Evolutionary conservation across 805 yeast genomes (phyloP).

Genomic region (Kurtzmaniella fragi): DNA sequence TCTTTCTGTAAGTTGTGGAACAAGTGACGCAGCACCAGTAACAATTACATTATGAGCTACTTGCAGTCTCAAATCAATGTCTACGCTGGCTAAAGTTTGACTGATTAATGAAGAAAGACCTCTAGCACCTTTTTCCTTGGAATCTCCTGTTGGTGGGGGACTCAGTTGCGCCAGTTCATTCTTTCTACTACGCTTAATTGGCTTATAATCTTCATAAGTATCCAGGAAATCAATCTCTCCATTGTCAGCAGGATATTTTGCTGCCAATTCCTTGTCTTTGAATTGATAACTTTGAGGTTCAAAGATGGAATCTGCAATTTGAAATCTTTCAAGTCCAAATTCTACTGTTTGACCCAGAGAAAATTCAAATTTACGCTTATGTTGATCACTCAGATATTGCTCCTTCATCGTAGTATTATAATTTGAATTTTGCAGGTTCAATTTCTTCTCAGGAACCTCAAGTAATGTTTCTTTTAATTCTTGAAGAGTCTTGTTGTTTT

Average conservation of each 20-base stretch:
- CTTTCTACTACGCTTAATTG: slow-evolving; percentile 57
- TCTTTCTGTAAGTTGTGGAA: slow-evolving; percentile 79
- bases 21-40: slow-evolving; percentile 77
- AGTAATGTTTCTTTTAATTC: slow-evolving; percentile 74
- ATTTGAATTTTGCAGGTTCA: slow-evolving; percentile 15
- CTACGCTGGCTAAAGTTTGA: slow-evolving; percentile 53
- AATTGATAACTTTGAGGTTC: slow-evolving; percentile 47
- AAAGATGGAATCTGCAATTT: slow-evolving; percentile 70
- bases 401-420: slow-evolving; percentile 19
- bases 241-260: slow-evolving; percentile 35
- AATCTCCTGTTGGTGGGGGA: slow-evolving; percentile 18
- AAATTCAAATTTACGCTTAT: slow-evolving; percentile 57
- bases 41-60: slow-evolving; percentile 84
- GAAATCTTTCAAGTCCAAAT: slow-evolving; percentile 55
- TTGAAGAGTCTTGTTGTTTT: slow-evolving; percentile 50
- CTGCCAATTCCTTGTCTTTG: slow-evolving; percentile 13
- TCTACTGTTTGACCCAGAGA: slow-evolving; percentile 71
- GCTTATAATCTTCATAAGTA: slow-evolving; percentile 62
- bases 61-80: slow-evolving; percentile 79
- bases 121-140: slow-evolving; percentile 8
- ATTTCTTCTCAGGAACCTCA: slow-evolving; percentile 45
- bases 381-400: slow-evolving; percentile 19
- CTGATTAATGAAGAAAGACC: slow-evolving; percentile 61
- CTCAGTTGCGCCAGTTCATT: slow-evolving; percentile 30
- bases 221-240: slow-evolving; percentile 48